Percentiles rank a stretch among this genome's conserved stretches.
These are phyloP conservation scores for Solanum dulcamara DNA, from an alignment of 257 asterid genomes.

Conservation along the genomic window DNA sequence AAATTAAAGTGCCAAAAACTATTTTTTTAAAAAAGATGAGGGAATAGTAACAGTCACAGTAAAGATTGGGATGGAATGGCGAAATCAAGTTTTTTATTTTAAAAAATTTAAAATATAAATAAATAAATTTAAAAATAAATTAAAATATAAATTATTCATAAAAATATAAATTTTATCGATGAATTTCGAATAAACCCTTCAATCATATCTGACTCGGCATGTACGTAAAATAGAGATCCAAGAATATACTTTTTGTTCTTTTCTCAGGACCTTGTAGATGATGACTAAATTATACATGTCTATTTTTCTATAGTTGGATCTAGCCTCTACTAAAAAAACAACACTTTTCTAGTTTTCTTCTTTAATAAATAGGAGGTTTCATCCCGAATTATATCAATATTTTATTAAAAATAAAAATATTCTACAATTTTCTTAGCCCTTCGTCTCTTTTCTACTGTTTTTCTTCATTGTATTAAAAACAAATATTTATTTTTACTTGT, in stretches of 20 bases:
- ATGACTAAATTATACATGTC: not conserved
- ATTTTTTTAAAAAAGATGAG: too few species aligned
- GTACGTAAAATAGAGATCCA: not conserved
- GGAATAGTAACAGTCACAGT: too few species aligned
- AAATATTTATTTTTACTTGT: not conserved
- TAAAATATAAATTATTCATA: too few species aligned
- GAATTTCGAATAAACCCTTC: too few species aligned
- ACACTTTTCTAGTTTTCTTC: not conserved
- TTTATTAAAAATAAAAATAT: not conserved
- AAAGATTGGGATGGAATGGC: too few species aligned
- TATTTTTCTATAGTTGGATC: not conserved
- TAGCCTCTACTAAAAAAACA: not conserved
- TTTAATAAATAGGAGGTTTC: not conserved
- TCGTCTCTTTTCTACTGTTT: not conserved
- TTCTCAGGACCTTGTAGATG: not conserved
- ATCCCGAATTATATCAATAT: not conserved
- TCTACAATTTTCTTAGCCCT: not conserved
- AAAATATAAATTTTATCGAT: too few species aligned
- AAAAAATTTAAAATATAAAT: too few species aligned
- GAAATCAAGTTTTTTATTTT: too few species aligned
- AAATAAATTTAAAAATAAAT: too few species aligned
- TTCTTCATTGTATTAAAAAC: not conserved
- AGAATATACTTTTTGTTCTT: not conserved
- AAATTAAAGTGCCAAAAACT: too few species aligned
- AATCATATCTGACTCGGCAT: too few species aligned